Base-by-base conservation (phyloP, 441 rosid species). In the Syzygium syzygioides region DNA sequence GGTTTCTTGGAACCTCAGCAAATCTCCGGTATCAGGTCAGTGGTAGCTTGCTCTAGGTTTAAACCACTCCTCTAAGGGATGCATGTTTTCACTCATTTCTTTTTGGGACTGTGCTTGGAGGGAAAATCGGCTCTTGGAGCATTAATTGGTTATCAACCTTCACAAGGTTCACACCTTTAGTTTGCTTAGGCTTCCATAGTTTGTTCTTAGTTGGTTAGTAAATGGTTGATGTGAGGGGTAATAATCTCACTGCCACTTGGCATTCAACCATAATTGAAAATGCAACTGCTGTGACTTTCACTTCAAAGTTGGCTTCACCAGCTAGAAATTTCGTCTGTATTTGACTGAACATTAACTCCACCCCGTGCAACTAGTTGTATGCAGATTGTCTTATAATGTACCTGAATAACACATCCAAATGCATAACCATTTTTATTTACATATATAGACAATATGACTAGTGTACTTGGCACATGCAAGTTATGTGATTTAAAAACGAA, bases 11-110 rank as follows among this genome's bases (percentile, higher is more conserved):
- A 90, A 94, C 91, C 92, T 96, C 98, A 88, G 98, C 99, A 87
- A 98, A 96, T 93, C 94, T 96, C 89, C 97, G 98, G 41, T 98
- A 95, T 91, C 99, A 98, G 98, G 99, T 97, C 92, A 79, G 71
- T 54, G 57, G 86, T 53, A 55, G 62, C 57, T 53, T 2, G 6
- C n/a, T 55, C n/a, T 53, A 19, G 57, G 48, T 85, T 55, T 55
- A 56, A 55, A 85, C 48, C 57, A 30, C n/a, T 2, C 52, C 83
- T 41, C 83, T 76, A 76, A 76, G 50, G 11, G 83, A 41, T 10
- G 9, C 52, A 11, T 37, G 80, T 71, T 71, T 37, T 37, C 50
- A 12, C n/a, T 41, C 17, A 41, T 76, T 76, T 76, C 52, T 41
- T 41, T 76, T 41, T 76, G 83, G n/a, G 83, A 41, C 53, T 76